phyloP scores from a whole-genome alignment of 371 early-diverging fungal genomes.

The Mortierella sp. region DNA sequence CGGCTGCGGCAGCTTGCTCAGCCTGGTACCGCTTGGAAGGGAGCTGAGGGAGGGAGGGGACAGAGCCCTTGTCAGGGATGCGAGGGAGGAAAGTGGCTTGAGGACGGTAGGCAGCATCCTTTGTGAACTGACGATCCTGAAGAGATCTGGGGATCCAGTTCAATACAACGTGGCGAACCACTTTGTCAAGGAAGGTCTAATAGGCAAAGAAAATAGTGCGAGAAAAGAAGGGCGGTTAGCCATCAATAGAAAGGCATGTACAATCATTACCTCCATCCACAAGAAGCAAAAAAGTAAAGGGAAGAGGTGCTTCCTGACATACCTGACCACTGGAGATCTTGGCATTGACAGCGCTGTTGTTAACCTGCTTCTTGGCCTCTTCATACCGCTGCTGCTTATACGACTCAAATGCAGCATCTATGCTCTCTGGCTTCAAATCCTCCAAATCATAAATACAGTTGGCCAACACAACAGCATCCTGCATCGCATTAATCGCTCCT shows the following conservation, averaged over 20 bases:
- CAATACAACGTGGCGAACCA: neutral
- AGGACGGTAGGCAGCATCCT: conserved; percentile 16
- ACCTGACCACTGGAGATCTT: conserved; percentile 4
- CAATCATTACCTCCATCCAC: neutral
- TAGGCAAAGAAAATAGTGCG: no score
- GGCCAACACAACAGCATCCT: conserved; percentile 9
- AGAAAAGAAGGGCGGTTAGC: neutral
- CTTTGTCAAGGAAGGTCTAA: neutral
- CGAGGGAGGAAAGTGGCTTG: conserved; percentile 2
- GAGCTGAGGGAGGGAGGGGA: conserved; percentile 21
- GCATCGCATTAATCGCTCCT: conserved; percentile 20
- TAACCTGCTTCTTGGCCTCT: conserved; percentile 1
- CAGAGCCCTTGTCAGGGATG: conserved; percentile 14
- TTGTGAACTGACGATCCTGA: conserved; percentile 4
- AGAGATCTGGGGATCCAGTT: neutral
- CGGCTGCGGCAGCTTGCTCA: neutral
- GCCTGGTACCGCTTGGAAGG: conserved; percentile 21
- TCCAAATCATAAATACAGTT: conserved; percentile 2
- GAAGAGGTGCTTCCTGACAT: neutral
- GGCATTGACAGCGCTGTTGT: neutral
- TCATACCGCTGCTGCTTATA: conserved; percentile 14
- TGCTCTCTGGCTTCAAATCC: neutral
- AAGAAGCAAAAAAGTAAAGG: neutral
- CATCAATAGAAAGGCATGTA: neutral
- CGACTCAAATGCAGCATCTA: neutral